These are phyloP conservation scores for Pisolithus marmoratus DNA, from an alignment of 768 basidiomycete genomes.

Conservation along the genomic window DNA sequence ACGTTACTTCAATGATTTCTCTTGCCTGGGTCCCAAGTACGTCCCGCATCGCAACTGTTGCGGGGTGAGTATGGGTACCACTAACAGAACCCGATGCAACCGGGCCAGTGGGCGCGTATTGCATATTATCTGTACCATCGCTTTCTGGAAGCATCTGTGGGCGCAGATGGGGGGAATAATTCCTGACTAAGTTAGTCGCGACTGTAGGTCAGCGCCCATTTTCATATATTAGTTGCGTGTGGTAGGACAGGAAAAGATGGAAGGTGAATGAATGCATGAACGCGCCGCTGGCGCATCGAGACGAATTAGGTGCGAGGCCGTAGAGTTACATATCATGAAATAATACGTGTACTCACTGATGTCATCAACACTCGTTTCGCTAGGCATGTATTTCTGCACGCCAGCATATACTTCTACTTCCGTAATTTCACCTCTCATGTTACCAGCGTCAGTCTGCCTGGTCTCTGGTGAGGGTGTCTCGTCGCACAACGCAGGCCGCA, in stretches of 20 bases:
- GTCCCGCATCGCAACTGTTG: constrained; percentile 62
- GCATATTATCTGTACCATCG: constrained; percentile 1
- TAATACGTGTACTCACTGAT: constrained; percentile 63
- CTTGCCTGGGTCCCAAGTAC: constrained; percentile 59
- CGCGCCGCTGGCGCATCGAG: constrained; percentile 24
- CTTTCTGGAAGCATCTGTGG: constrained; percentile 7
- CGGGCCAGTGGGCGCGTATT: neutral
- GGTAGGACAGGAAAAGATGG: constrained; percentile 12
- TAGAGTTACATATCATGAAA: constrained; percentile 10
- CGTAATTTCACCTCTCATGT: constrained; percentile 32
- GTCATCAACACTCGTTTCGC: constrained; percentile 67
- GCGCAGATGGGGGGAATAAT: constrained; percentile 83
- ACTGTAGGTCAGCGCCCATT: constrained; percentile 73
- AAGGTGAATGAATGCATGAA: constrained; percentile 24
- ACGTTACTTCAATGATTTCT: constrained; percentile 68
- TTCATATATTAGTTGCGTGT: constrained; percentile 16
- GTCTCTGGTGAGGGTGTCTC: neutral
- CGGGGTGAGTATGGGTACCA: constrained; percentile 49
- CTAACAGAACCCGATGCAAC: constrained; percentile 5
- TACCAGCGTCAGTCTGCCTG: neutral
- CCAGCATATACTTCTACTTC: constrained; percentile 70
- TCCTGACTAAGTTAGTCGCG: constrained; percentile 83
- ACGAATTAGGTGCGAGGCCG: constrained; percentile 16
- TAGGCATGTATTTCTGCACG: constrained; percentile 63
- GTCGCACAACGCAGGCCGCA: constrained; percentile 61